phyloP scores from a whole-genome alignment of 257 asterid species.

The Solanum appendiculatum region DNA sequence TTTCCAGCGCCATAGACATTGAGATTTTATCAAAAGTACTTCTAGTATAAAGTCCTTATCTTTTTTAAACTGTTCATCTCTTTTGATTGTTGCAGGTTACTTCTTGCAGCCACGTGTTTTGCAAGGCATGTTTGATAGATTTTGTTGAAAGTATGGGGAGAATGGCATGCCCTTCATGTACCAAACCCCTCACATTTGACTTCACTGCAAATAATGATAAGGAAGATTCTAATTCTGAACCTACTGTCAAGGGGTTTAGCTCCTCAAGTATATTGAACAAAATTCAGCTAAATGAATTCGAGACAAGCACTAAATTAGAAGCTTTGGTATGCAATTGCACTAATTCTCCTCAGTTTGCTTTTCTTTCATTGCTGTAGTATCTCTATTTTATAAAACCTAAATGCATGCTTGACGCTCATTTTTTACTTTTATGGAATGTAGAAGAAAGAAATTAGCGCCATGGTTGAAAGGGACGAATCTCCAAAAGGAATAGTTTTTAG shows the following conservation, averaged over 20 bases:
- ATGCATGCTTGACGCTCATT: too few species aligned
- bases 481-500: neutral
- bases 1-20: too few species aligned
- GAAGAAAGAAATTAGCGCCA: too few species aligned
- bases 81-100: slow-evolving; percentile 38
- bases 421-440: too few species aligned
- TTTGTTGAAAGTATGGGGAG: slow-evolving; percentile 49
- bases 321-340: neutral
- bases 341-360: too few species aligned
- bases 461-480: neutral
- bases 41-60: too few species aligned
- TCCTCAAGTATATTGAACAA: neutral
- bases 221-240: neutral
- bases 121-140: slow-evolving; percentile 74
- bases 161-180: slow-evolving; percentile 73
- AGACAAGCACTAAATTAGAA: neutral
- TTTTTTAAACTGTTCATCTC: too few species aligned
- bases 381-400: too few species aligned
- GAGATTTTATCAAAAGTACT: too few species aligned
- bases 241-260: neutral
- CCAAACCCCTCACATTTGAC: slow-evolving; percentile 67
- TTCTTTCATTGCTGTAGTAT: too few species aligned
- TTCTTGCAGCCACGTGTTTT: slow-evolving; percentile 65
- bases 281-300: too few species aligned
- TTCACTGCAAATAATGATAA: slow-evolving; percentile 24